Conservation (phyloP, 1,139 yeast species). For the Pichia cactophila region DNA sequence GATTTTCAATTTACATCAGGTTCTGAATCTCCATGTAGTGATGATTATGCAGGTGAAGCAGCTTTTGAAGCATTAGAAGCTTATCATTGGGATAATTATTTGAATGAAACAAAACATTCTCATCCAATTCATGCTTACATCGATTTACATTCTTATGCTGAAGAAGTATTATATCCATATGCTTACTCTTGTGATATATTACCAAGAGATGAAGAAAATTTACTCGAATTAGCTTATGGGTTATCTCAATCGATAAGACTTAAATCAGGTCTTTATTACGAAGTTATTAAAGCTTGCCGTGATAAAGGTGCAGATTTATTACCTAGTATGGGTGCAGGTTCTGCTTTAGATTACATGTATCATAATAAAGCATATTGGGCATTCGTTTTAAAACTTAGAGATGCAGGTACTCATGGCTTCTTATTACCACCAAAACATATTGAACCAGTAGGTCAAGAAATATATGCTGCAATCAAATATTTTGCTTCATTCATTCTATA, state of each 20-base stretch:
- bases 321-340: conserved; percentile 75
- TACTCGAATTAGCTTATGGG: conserved; percentile 76
- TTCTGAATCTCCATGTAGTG: conserved; percentile 66
- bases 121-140: conserved; percentile 68
- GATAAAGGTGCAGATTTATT: conserved; percentile 64
- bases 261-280: conserved; percentile 53
- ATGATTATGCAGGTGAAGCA: conserved; percentile 69
- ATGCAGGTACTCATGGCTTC: conserved; percentile 79
- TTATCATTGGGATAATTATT: conserved; percentile 51
- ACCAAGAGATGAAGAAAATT: conserved; percentile 75
- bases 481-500: conserved; percentile 57
- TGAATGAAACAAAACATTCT: conserved; percentile 50
- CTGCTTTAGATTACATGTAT: conserved; percentile 79
- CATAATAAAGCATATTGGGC: conserved; percentile 80
- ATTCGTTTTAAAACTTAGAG: conserved; percentile 73
- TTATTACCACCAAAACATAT: conserved; percentile 66
- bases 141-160: conserved; percentile 80
- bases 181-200: conserved; percentile 67
- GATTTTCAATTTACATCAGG: conserved; percentile 66
- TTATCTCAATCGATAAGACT: conserved; percentile 64
- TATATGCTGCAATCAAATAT: conserved; percentile 60
- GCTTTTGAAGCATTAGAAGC: conserved; percentile 78
- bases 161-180: conserved; percentile 75
- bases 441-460: conserved; percentile 69
- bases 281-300: conserved; percentile 70